Evolutionary conservation across 805 yeast species (phyloP), one percentile per base, ranked within the genome.

Genomic region (Ogataea pignaliae): DNA sequence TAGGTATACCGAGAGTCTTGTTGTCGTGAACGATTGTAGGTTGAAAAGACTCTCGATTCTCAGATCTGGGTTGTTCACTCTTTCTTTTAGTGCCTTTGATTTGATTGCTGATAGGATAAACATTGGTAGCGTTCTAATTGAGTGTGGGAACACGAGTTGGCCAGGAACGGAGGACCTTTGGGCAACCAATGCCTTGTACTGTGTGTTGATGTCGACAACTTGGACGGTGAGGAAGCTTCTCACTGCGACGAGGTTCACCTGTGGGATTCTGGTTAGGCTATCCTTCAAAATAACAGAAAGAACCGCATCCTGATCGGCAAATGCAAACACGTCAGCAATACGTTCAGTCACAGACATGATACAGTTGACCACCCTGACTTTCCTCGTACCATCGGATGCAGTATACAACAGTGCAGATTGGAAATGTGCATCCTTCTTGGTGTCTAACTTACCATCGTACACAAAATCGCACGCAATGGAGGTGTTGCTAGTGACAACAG

Each of bases 391-490:
- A 39, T 73, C 72, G 2, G 72, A 58, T 38, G 88, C 85, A 0
- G 97, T 90, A 61, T 89, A 91, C 43, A 93, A 68, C 26, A 93
- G 53, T 0, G 98, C 97, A 1, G 87, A 85, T 65, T 93, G 99
- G 70, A 91, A 88, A 61, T 88, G 93, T 17, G 88, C 85, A 61
- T 89, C 97, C 33, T 75, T 72, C 47, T 79, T 79, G 2, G 85
- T 71, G 45, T 81, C 78, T 30, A 88, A 69, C 47, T 79, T 79
- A 3, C 88, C 88, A 57, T 89, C 97, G 57, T 87, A 85, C 38
- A 73, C 74, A 55, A 91, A 79, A 41, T 88, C 72, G 2, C 87
- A 83, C 10, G 87, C 83, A 39, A 88, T 62, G 5, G 83, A 73
- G 37, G 85, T 83, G 51, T 86, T 81, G 14, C 75, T 71, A 35